Conservation (phyloP, 192 early-diverging fungal species). For the Backusella macrospora region DNA sequence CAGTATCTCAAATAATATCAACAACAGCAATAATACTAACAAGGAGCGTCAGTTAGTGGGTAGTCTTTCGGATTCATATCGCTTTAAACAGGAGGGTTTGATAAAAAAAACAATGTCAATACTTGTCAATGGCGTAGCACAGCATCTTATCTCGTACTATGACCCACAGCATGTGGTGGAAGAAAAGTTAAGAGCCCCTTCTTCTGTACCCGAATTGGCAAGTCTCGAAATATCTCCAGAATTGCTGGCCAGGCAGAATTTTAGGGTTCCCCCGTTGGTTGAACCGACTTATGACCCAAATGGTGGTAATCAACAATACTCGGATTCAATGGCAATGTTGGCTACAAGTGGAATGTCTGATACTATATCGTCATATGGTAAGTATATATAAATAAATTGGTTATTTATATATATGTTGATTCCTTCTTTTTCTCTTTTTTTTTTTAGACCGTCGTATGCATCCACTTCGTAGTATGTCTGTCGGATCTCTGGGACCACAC, state of each 20-base stretch:
- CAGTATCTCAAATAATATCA: conserved; percentile 41
- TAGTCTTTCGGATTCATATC: conserved; percentile 58
- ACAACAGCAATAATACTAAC: conserved; percentile 33
- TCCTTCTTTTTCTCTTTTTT: background rate
- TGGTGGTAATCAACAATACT: background rate
- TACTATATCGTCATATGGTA: background rate
- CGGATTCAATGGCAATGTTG: background rate
- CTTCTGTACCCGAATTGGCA: conserved; percentile 55
- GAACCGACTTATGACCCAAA: conserved; percentile 35
- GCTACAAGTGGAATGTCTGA: background rate
- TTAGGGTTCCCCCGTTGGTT: conserved; percentile 54
- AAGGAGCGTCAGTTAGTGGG: conserved; percentile 59
- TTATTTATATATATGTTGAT: background rate
- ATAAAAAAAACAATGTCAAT: conserved; percentile 84
- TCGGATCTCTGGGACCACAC: conserved; percentile 19
- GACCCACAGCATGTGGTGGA: conserved; percentile 57
- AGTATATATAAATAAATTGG: background rate
- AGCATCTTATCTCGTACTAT: conserved; percentile 64
- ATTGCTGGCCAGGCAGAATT: conserved; percentile 62
- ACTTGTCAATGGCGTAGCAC: conserved; percentile 60
- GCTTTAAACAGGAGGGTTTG: conserved; percentile 63
- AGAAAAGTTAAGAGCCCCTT: conserved; percentile 52
- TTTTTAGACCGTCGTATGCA: conserved; percentile 21
- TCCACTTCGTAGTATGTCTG: conserved; percentile 35
- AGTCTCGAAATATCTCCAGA: conserved; percentile 61